phyloP scores from a whole-genome alignment of 2,329 filamentous ascomycete genomes.

The Sporothrix globosa region DNA sequence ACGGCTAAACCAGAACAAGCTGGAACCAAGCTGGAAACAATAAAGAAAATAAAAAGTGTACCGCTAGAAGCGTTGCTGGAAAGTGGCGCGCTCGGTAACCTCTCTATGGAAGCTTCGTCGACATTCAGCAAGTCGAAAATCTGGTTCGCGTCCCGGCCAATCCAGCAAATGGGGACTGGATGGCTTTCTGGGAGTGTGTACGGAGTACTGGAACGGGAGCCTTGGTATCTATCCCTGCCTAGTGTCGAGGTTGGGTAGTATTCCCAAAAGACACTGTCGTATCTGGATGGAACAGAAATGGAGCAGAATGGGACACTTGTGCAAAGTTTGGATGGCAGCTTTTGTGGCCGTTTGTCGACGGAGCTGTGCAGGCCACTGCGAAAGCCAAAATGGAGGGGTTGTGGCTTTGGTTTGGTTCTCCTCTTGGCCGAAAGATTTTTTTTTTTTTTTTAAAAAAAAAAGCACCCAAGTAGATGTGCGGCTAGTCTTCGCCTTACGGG shows the following conservation, averaged over 20 bases:
- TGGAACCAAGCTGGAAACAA: neutral
- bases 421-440: neutral
- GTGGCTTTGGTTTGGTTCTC: neutral
- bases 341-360: conserved; percentile 7
- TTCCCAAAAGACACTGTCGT: conserved; percentile 21
- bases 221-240: conserved; percentile 27
- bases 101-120: neutral
- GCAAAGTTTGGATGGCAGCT: conserved; percentile 9
- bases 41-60: neutral
- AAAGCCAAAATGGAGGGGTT: neutral
- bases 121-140: neutral
- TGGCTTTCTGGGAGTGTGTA: conserved; percentile 15
- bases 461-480: conserved; percentile 2
- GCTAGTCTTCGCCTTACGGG: conserved; percentile 23
- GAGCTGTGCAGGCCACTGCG: neutral
- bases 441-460: too few species aligned
- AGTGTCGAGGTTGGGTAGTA: conserved; percentile 27
- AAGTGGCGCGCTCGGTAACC: neutral
- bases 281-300: neutral
- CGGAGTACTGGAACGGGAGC: conserved; percentile 1
- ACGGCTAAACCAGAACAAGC: neutral
- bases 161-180: conserved; percentile 20
- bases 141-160: conserved; percentile 16
- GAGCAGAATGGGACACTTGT: conserved; percentile 4
- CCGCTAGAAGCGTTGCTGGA: neutral